Evolutionary conservation across 208 protist species (phyloP).

Genomic region (Acanthamoeba divionensis): DNA sequence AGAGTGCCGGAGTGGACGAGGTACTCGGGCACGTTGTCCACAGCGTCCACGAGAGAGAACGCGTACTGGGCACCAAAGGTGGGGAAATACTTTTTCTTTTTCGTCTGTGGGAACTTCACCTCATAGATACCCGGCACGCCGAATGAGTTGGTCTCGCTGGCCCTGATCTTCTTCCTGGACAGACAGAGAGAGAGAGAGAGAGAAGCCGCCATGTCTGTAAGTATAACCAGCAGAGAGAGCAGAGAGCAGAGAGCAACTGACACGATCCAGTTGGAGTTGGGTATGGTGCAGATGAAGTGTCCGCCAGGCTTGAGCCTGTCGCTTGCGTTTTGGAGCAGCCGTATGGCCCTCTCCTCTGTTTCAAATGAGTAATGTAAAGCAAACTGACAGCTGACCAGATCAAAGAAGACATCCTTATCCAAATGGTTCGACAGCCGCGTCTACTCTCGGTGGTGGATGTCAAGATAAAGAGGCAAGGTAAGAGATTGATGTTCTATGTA

Average conservation of each 20-base stretch:
- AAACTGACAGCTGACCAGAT: slow-evolving; percentile 67
- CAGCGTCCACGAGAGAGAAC: slow-evolving; percentile 59
- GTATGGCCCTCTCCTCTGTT: slow-evolving; percentile 39
- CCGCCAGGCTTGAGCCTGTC: slow-evolving; percentile 55
- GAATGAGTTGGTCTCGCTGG: not conserved
- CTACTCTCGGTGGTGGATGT: slow-evolving; percentile 15
- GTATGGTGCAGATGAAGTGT: slow-evolving; percentile 60
- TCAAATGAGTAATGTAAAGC: slow-evolving; percentile 68
- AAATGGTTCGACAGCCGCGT: slow-evolving; percentile 11
- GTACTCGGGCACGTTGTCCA: slow-evolving; percentile 64
- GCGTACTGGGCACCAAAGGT: slow-evolving; percentile 61
- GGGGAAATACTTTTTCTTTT: slow-evolving; percentile 23
- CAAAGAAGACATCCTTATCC: slow-evolving; percentile 29
- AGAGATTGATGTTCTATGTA: not conserved
- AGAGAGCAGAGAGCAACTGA: not conserved
- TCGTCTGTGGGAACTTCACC: not conserved
- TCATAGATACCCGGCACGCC: not conserved
- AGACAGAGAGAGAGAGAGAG: not conserved
- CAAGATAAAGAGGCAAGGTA: not conserved
- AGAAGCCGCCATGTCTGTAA: not conserved
- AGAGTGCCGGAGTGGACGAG: slow-evolving; percentile 43
- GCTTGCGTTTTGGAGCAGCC: slow-evolving; percentile 51
- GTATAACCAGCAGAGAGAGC: not conserved
- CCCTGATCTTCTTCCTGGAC: slow-evolving; percentile 9
- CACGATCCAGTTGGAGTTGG: slow-evolving; percentile 59